Evolutionary conservation across 2,329 filamentous ascomycete genomes (phyloP).

Genomic region (Hortaea werneckii): DNA sequence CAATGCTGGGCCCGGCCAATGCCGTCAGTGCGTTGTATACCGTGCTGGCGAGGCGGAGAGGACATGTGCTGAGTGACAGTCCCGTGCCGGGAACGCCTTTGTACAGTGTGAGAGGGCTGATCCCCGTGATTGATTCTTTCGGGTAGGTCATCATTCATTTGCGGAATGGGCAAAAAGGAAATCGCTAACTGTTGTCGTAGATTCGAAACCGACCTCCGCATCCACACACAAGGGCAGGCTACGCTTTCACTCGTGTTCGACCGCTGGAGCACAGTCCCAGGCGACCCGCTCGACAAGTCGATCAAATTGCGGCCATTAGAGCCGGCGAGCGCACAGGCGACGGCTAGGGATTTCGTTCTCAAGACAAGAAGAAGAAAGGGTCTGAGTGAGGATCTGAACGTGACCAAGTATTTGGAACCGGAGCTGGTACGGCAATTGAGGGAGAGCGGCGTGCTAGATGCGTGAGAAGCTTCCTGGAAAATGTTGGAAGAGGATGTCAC

Average conservation of each 20-base stretch:
- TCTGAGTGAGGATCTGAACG: conserved; percentile 85
- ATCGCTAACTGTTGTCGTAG: neutral
- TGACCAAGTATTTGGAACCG: conserved; percentile 91
- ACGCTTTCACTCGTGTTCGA: conserved; percentile 90
- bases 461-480: neutral
- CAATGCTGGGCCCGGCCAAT: conserved; percentile 85
- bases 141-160: conserved; percentile 36
- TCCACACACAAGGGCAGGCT: conserved; percentile 88
- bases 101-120: conserved; percentile 79
- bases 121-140: conserved; percentile 95
- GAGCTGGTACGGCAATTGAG: conserved; percentile 82
- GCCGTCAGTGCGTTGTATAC: conserved; percentile 85
- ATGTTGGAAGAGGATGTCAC: too few species aligned
- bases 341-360: conserved; percentile 88
- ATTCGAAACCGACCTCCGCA: conserved; percentile 93
- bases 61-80: conserved; percentile 88
- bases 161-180: neutral
- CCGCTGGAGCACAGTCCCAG: conserved; percentile 89
- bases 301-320: conserved; percentile 75
- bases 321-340: conserved; percentile 77
- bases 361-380: conserved; percentile 93
- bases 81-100: conserved; percentile 90
- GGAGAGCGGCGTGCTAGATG: conserved; percentile 67
- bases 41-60: conserved; percentile 74
- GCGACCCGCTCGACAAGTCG: conserved; percentile 84